These are phyloP conservation scores for Melastoma malabathricum DNA, from an alignment of 345 rosid species.

Conservation along the genomic window DNA sequence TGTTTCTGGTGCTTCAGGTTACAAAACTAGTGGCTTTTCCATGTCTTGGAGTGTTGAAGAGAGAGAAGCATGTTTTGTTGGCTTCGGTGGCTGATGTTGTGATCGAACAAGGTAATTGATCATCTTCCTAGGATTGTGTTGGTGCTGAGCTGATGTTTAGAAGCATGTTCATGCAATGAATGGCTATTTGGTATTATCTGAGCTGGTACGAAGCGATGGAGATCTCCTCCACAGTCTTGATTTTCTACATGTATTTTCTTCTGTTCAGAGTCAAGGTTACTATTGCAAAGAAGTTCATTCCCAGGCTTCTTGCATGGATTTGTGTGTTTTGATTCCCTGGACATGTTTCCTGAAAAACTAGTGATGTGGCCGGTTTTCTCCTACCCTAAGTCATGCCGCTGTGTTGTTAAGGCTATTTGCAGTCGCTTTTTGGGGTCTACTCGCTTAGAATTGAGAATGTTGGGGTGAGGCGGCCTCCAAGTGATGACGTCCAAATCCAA, in stretches of 20 bases:
- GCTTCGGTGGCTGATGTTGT: slow-evolving; percentile 52
- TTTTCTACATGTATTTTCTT: too few species aligned
- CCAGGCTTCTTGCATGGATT: too few species aligned
- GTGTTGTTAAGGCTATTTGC: slow-evolving; percentile 41
- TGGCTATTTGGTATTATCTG: too few species aligned
- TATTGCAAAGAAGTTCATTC: too few species aligned
- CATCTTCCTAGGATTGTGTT: background rate
- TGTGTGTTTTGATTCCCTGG: too few species aligned
- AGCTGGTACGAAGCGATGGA: too few species aligned
- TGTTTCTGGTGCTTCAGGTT: slow-evolving; percentile 21
- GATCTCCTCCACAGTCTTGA: too few species aligned
- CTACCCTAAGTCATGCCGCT: slow-evolving; percentile 1
- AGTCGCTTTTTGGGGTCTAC: slow-evolving; percentile 57
- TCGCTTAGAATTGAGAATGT: slow-evolving; percentile 58
- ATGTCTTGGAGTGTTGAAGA: slow-evolving; percentile 52
- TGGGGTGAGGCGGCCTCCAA: slow-evolving; percentile 51
- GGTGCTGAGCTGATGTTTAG: background rate
- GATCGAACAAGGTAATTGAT: slow-evolving; percentile 45
- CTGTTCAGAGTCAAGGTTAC: too few species aligned
- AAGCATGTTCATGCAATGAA: background rate
- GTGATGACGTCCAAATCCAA: slow-evolving; percentile 57
- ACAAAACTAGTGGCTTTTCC: slow-evolving; percentile 49
- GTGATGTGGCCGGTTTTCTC: too few species aligned
- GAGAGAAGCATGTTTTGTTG: slow-evolving; percentile 54
- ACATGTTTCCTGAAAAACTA: slow-evolving; percentile 3